Evolutionary conservation across 768 basidiomycete species (phyloP).

Genomic region (Mycena belliarum): DNA sequence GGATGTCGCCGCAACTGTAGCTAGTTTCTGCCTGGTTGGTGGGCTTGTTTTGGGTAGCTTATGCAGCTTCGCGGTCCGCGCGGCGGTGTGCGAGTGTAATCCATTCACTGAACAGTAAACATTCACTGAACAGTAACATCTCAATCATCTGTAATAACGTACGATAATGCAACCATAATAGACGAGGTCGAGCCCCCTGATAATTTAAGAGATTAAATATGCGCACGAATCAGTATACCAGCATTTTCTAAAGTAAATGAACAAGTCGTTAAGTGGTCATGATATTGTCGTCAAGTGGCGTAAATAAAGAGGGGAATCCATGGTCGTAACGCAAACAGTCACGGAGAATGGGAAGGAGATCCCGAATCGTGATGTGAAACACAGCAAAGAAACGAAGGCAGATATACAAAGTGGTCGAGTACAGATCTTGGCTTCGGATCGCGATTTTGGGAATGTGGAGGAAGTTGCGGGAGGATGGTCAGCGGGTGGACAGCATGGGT

Average conservation of each 20-base stretch:
- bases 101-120: conserved; percentile 55
- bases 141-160: conserved; percentile 13
- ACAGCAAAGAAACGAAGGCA: conserved; percentile 1
- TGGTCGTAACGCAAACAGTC: conserved; percentile 7
- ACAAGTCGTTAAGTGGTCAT: conserved; percentile 12
- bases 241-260: conserved; percentile 6
- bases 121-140: conserved; percentile 39
- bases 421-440: neutral
- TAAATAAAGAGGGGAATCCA: conserved; percentile 16
- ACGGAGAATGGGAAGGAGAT: neutral
- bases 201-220: conserved; percentile 12
- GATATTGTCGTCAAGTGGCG: conserved; percentile 13
- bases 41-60: conserved; percentile 78
- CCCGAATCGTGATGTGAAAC: conserved; percentile 1
- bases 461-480: neutral
- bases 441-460: neutral
- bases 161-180: too few species aligned
- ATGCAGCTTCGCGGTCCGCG: conserved; percentile 78
- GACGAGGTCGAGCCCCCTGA: too few species aligned
- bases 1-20: conserved; percentile 82
- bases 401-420: neutral
- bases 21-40: conserved; percentile 74
- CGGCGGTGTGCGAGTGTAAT: conserved; percentile 68
- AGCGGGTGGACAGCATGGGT: conserved; percentile 58
- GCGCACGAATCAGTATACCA: neutral